phyloP scores from a whole-genome alignment of 176 grass and related monocot genomes.

The Phoenix roebelenii region DNA sequence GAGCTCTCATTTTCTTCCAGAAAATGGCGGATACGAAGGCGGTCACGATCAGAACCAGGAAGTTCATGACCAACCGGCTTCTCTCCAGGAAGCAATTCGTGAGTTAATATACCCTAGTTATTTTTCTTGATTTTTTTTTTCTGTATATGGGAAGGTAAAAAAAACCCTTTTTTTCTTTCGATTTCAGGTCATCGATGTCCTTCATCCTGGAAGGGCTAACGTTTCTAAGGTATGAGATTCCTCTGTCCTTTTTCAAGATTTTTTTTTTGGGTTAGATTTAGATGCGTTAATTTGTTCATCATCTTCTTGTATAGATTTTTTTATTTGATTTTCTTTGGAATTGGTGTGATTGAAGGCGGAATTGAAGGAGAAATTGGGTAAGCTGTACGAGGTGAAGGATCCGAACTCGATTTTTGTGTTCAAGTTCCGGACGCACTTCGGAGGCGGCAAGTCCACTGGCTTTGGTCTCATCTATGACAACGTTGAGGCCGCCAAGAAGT shows the following conservation, averaged over 20 bases:
- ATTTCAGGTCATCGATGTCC: constrained; percentile 84
- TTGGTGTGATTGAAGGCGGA: constrained; percentile 36
- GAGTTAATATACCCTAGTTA: not conserved
- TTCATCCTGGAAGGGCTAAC: constrained; percentile 88
- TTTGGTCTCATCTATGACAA: constrained; percentile 94
- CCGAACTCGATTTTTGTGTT: constrained; percentile 91
- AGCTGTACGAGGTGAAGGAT: constrained; percentile 72
- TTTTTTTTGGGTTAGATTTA: not conserved
- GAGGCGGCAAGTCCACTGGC: constrained; percentile 86
- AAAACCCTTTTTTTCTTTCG: not conserved
- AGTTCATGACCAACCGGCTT: constrained; percentile 99
- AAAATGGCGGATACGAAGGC: constrained; percentile 75
- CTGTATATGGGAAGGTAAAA: not conserved
- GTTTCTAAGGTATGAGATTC: constrained; percentile 70
- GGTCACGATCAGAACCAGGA: constrained; percentile 81
- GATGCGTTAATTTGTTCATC: too few relatives aligned
- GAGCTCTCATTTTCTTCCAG: too few relatives aligned
- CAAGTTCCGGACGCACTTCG: constrained; percentile 96
- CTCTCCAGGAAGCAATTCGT: constrained; percentile 92
- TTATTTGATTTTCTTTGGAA: not conserved
- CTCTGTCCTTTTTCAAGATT: not conserved
- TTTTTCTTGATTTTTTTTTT: not conserved
- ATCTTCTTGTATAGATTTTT: too few relatives aligned
- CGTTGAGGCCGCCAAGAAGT: constrained; percentile 78
- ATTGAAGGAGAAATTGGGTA: constrained; percentile 59